These are phyloP conservation scores for Stipa capillata DNA, from an alignment of 176 grass and related monocot species.

Conservation along the genomic window DNA sequence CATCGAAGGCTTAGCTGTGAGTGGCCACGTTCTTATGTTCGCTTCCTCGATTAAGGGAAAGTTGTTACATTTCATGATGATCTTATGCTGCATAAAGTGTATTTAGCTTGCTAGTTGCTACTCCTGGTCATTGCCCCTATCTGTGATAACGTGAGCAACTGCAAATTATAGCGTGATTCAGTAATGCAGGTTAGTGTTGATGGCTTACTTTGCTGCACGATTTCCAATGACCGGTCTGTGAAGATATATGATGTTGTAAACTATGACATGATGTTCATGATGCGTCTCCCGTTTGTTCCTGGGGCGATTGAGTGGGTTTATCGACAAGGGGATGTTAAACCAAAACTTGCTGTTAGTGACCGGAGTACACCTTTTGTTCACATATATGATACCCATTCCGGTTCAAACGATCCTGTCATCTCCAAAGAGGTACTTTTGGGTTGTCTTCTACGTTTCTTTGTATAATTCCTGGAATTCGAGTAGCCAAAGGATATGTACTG, in stretches of 20 bases:
- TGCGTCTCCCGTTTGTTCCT: slow-evolving; percentile 76
- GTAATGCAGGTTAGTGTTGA: slow-evolving; percentile 75
- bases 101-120: neutral
- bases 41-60: neutral
- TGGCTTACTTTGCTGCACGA: slow-evolving; percentile 94
- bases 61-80: too few relatives aligned
- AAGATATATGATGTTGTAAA: slow-evolving; percentile 99
- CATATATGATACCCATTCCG: slow-evolving; percentile 83
- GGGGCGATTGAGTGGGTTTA: slow-evolving; percentile 90
- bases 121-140: neutral
- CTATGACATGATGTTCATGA: slow-evolving; percentile 99
- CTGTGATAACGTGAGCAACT: neutral
- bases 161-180: slow-evolving; percentile 48
- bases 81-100: neutral
- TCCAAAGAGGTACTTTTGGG: slow-evolving; percentile 66
- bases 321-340: slow-evolving; percentile 80
- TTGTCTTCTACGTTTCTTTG: neutral
- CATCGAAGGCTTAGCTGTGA: slow-evolving; percentile 92
- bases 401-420: slow-evolving; percentile 85
- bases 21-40: slow-evolving; percentile 24
- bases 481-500: neutral
- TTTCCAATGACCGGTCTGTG: slow-evolving; percentile 60
- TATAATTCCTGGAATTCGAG: slow-evolving; percentile 25
- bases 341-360: slow-evolving; percentile 88
- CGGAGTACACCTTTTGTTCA: slow-evolving; percentile 51